A percentile compares a stretch with the other conserved stretches of the same genome.
Conservation (phyloP, 78 protist species). For the Diacronema lutheri region DNA sequence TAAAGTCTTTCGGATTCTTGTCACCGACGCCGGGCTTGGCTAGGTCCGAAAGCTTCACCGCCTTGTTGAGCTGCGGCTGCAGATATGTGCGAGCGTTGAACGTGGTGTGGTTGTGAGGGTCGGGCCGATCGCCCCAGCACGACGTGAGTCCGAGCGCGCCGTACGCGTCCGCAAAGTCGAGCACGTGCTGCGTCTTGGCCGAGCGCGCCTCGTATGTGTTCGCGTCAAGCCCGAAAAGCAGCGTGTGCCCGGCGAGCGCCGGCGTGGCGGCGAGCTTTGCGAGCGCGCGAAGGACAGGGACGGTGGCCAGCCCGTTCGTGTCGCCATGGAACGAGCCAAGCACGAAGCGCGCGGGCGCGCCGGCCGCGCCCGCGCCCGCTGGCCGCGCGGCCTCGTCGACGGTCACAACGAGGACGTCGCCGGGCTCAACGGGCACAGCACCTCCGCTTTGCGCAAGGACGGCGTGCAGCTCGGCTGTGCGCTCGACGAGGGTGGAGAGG, state of each 20-base stretch:
- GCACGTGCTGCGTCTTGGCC: not conserved
- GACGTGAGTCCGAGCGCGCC: not conserved
- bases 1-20: slow-evolving; percentile 40
- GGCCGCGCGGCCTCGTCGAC: too few relatives aligned
- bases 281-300: slow-evolving; percentile 15
- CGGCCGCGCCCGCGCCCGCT: too few relatives aligned
- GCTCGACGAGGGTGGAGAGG: not conserved
- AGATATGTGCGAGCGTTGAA: slow-evolving; percentile 46
- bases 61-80: slow-evolving; percentile 27
- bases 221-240: slow-evolving; percentile 46
- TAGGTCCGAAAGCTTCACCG: not conserved
- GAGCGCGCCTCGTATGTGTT: slow-evolving; percentile 13
- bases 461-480: not conserved
- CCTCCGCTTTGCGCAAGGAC: too few relatives aligned
- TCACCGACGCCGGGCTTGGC: not conserved
- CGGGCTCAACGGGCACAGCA: not conserved
- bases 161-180: not conserved
- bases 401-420: not conserved
- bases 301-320: slow-evolving; percentile 54
- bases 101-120: slow-evolving; percentile 30
- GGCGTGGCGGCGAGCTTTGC: not conserved
- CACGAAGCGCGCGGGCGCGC: not conserved
- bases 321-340: slow-evolving; percentile 54
- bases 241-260: not conserved
- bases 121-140: slow-evolving; percentile 34